These are phyloP conservation scores for Stephania cephalantha DNA, from an alignment of 164 flowering plant species.

Conservation along the genomic window DNA sequence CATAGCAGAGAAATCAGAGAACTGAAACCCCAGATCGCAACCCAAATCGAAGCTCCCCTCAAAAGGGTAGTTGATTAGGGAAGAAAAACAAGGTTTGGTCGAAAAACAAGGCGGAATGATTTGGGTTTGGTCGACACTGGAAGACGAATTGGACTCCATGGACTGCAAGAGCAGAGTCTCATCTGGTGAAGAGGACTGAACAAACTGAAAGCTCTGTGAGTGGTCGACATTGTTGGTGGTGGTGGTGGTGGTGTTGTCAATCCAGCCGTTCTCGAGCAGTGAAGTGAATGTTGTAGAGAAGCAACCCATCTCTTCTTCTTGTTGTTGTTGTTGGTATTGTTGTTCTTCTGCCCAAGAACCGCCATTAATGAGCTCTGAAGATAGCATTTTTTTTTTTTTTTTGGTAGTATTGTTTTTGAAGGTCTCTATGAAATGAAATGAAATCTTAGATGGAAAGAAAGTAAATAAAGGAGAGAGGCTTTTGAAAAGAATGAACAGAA, in stretches of 20 bases:
- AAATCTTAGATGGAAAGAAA: not conserved
- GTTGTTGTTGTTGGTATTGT: not conserved
- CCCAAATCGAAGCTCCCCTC: constrained; percentile 51
- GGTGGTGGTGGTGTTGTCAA: constrained; percentile 4
- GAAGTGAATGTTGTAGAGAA: constrained; percentile 48
- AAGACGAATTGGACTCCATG: constrained; percentile 43
- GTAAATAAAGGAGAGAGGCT: not conserved
- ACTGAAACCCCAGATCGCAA: constrained; percentile 35
- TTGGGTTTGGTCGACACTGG: constrained; percentile 56
- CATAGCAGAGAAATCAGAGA: constrained; percentile 16
- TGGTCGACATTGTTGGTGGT: not conserved
- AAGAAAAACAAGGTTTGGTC: constrained; percentile 39
- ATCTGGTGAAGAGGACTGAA: constrained; percentile 16
- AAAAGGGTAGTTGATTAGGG: constrained; percentile 40
- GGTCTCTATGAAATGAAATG: not conserved
- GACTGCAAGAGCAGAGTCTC: constrained; percentile 32
- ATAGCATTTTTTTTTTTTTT: constrained; percentile 24
- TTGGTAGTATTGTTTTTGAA: too few species aligned
- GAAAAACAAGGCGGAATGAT: constrained; percentile 30
- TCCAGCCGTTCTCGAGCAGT: constrained; percentile 57
- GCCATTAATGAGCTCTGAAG: constrained; percentile 21
- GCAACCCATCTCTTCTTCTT: constrained; percentile 24
- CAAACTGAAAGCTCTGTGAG: constrained; percentile 22
- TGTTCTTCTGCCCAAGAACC: constrained; percentile 21
- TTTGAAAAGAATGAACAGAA: too few species aligned